Evolutionary conservation across 805 yeast species (phyloP).

Genomic region (Wickerhamomyces bovis): DNA sequence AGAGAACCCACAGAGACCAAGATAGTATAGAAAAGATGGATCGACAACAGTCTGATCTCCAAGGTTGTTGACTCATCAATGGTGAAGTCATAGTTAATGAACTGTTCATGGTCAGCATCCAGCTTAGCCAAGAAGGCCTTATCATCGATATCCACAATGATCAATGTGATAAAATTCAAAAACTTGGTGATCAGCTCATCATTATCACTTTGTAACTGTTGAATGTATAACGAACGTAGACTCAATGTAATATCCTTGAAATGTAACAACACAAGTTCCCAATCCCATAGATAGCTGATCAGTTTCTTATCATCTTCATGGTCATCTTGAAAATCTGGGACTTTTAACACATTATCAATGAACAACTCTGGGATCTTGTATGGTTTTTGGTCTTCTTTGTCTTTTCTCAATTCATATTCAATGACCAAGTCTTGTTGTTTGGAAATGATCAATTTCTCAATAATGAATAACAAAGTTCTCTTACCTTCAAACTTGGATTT

Average conservation of each 20-base stretch:
- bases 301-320: constrained; percentile 31
- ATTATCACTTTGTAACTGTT: constrained; percentile 41
- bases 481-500: constrained; percentile 31
- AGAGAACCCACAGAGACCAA: constrained; percentile 49
- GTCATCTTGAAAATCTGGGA: constrained; percentile 28
- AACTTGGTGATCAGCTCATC: constrained; percentile 41
- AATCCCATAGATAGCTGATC: constrained; percentile 53
- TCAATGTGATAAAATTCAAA: constrained; percentile 48
- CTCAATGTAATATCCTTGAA: constrained; percentile 61
- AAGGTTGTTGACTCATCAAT: constrained; percentile 5
- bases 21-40: constrained; percentile 46
- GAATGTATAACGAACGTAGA: constrained; percentile 54
- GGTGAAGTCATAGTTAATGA: constrained; percentile 17
- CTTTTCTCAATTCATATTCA: constrained; percentile 49
- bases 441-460: constrained; percentile 35
- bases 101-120: constrained; percentile 14
- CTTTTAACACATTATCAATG: constrained; percentile 27
- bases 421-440: constrained; percentile 56
- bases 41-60: constrained; percentile 33
- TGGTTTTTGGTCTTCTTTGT: constrained; percentile 13
- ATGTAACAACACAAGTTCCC: constrained; percentile 57
- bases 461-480: constrained; percentile 36
- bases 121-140: constrained; percentile 19
- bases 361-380: constrained; percentile 30
- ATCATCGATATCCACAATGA: constrained; percentile 35